A percentile compares a stretch with the other conserved stretches of the same genome.
Conservation (phyloP, 2,329 filamentous ascomycete species). For the Thelonectria discophora region DNA sequence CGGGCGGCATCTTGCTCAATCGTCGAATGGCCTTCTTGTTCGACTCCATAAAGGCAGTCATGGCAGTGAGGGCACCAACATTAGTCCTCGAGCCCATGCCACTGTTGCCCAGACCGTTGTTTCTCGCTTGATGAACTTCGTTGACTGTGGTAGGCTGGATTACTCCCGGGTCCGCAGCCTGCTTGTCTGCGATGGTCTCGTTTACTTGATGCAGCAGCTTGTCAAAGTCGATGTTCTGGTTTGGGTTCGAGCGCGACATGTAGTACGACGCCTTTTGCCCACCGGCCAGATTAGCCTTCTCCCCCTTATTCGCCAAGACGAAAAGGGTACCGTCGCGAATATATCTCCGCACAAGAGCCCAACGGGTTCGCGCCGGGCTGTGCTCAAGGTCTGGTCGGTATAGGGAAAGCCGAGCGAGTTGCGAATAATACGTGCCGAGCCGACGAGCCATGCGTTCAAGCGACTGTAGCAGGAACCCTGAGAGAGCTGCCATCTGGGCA, state of each 20-base stretch:
- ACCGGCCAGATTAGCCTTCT: slow-evolving; percentile 4
- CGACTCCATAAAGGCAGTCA: slow-evolving; percentile 32
- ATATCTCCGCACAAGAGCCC: slow-evolving; percentile 59
- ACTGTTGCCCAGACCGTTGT: background rate
- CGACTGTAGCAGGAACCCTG: slow-evolving; percentile 59
- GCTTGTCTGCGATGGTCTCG: slow-evolving; percentile 11
- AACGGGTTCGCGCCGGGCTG: slow-evolving; percentile 62
- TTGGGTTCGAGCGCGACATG: slow-evolving; percentile 25
- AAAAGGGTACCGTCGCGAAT: slow-evolving; percentile 63
- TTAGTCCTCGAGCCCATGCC: slow-evolving; percentile 23
- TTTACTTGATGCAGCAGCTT: slow-evolving; percentile 33
- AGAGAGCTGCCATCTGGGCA: slow-evolving; percentile 51
- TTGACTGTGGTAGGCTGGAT: slow-evolving; percentile 20
- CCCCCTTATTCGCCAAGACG: slow-evolving; percentile 52
- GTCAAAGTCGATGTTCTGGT: slow-evolving; percentile 34
- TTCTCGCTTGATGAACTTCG: slow-evolving; percentile 27
- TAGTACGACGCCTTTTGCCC: slow-evolving; percentile 22
- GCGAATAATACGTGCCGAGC: slow-evolving; percentile 61
- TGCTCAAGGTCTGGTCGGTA: slow-evolving; percentile 61
- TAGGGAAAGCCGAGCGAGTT: slow-evolving; percentile 58
- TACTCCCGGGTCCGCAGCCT: background rate
- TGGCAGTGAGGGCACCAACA: slow-evolving; percentile 17
- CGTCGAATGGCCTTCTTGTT: slow-evolving; percentile 32
- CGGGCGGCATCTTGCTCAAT: slow-evolving; percentile 26
- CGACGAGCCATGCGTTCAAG: slow-evolving; percentile 63